These are phyloP conservation scores for Chlorella sp. DNA, from an alignment of 139 green algal genomes.

Conservation along the genomic window DNA sequence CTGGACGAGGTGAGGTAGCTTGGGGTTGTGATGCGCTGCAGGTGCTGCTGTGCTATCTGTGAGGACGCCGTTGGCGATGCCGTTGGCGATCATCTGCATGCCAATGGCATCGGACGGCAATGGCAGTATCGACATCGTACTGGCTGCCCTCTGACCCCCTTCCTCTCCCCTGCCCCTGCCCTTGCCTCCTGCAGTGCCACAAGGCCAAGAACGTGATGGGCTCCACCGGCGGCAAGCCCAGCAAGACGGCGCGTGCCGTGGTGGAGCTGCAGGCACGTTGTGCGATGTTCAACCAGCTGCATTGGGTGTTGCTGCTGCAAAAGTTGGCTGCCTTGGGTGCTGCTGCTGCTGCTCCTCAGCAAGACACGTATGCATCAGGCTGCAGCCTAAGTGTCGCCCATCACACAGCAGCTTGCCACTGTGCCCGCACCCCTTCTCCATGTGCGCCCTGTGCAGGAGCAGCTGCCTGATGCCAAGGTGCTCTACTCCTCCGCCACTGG, in stretches of 20 bases:
- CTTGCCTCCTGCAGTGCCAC: conserved; percentile 64
- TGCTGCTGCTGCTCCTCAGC: neutral
- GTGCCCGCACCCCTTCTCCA: too few relatives aligned
- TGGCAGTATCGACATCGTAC: too few relatives aligned
- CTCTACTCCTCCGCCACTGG: conserved; percentile 93
- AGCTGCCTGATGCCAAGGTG: conserved; percentile 81
- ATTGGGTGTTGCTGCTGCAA: too few relatives aligned
- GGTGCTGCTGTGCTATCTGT: too few relatives aligned
- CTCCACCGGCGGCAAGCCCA: conserved; percentile 39
- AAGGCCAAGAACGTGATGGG: conserved; percentile 94
- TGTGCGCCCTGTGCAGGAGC: conserved; percentile 60
- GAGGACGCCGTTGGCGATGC: too few relatives aligned
- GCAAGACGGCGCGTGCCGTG: conserved; percentile 82
- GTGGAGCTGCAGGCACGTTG: conserved; percentile 68
- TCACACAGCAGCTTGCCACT: too few relatives aligned
- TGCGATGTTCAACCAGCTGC: too few relatives aligned
- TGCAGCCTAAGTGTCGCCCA: too few relatives aligned
- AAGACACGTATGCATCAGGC: too few relatives aligned
- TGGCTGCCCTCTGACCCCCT: neutral
- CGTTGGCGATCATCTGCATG: too few relatives aligned
- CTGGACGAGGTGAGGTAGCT: conserved; percentile 54
- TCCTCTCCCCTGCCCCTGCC: neutral
- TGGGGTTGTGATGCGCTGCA: neutral
- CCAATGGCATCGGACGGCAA: too few relatives aligned
- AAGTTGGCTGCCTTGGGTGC: neutral